Conservation (phyloP, 352 stramenopile species). For the Plasmopara muralis region DNA sequence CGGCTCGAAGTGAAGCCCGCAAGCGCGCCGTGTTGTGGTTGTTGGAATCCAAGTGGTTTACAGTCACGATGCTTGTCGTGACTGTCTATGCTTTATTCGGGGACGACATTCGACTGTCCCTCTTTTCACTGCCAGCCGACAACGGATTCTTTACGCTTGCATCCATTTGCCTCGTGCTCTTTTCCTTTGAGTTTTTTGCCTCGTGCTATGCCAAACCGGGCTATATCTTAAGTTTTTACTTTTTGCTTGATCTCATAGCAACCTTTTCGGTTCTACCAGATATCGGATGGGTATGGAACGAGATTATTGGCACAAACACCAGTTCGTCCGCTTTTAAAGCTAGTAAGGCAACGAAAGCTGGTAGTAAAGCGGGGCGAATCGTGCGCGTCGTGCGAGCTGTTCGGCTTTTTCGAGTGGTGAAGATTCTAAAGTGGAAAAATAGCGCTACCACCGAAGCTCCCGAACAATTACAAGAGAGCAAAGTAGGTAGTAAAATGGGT, state of each 20-base stretch:
- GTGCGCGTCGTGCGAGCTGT: slow-evolving; percentile 80
- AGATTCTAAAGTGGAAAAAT: slow-evolving; percentile 83
- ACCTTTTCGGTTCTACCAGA: slow-evolving; percentile 80
- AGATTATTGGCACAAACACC: slow-evolving; percentile 57
- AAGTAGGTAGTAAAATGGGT: slow-evolving; percentile 85
- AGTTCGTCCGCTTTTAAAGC: slow-evolving; percentile 55
- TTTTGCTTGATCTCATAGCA: slow-evolving; percentile 78
- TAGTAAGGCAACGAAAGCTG: slow-evolving; percentile 62
- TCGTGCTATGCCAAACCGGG: slow-evolving; percentile 64
- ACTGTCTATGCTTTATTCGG: slow-evolving; percentile 91
- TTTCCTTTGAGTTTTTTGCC: slow-evolving; percentile 83
- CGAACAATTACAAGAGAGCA: slow-evolving; percentile 67
- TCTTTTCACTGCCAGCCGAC: slow-evolving; percentile 69
- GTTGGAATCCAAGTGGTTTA: slow-evolving; percentile 73
- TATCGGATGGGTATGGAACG: slow-evolving; percentile 73
- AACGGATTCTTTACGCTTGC: slow-evolving; percentile 80
- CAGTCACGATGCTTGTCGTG: slow-evolving; percentile 82
- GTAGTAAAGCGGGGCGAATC: slow-evolving; percentile 78
- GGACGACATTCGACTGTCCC: slow-evolving; percentile 85
- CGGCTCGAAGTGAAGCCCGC: slow-evolving; percentile 32
- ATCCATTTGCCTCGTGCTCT: slow-evolving; percentile 82
- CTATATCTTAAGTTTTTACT: slow-evolving; percentile 91
- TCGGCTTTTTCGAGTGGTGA: slow-evolving; percentile 78
- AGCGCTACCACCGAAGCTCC: slow-evolving; percentile 31
- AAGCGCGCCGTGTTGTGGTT: slow-evolving; percentile 35